Evolutionary conservation across 495 filamentous ascomycete species (phyloP).

Genomic region (Chlorociboria aeruginascens): DNA sequence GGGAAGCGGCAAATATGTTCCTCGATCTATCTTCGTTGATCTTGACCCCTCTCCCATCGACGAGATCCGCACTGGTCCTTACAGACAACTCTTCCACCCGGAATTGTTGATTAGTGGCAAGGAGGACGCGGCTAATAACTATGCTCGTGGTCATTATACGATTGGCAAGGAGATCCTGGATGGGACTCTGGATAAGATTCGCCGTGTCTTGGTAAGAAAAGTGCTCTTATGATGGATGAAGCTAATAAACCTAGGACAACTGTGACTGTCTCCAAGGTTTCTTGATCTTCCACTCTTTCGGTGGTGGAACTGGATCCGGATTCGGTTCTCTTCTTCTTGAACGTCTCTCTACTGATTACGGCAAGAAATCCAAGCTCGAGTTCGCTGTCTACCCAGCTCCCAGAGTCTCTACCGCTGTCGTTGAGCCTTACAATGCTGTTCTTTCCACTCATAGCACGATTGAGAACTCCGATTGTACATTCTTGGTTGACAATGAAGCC

Average conservation of each 20-base stretch:
- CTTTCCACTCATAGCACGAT: conserved; percentile 97
- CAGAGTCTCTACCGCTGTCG: conserved; percentile 90
- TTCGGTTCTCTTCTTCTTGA: conserved; percentile 98
- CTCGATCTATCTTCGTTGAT: conserved; percentile 81
- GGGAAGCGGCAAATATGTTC: conserved; percentile 77
- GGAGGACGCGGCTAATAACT: conserved; percentile 93
- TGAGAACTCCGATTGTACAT: conserved; percentile 98
- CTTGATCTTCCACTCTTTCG: conserved; percentile 99
- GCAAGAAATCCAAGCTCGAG: conserved; percentile 99
- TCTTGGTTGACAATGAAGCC: conserved; percentile 99
- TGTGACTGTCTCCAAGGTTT: conserved; percentile 97
- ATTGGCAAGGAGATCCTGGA: conserved; percentile 87
- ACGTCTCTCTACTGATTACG: conserved; percentile 93
- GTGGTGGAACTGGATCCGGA: conserved; percentile 95
- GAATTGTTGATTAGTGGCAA: conserved; percentile 82
- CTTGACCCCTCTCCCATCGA: conserved; percentile 86
- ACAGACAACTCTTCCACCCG: conserved; percentile 82
- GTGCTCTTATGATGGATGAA: conserved; percentile 16
- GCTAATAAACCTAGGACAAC: conserved; percentile 58
- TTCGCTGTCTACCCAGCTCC: conserved; percentile 98
- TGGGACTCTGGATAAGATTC: conserved; percentile 71
- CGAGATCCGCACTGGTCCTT: conserved; percentile 74
- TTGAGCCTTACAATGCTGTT: conserved; percentile 99
- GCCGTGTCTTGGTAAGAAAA: conserved; percentile 43
- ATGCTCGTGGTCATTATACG: conserved; percentile 88